Evolutionary conservation across 768 basidiomycete species (phyloP), one percentile per base, ranked within the genome.

Genomic region (Phylloporus arenicola): DNA sequence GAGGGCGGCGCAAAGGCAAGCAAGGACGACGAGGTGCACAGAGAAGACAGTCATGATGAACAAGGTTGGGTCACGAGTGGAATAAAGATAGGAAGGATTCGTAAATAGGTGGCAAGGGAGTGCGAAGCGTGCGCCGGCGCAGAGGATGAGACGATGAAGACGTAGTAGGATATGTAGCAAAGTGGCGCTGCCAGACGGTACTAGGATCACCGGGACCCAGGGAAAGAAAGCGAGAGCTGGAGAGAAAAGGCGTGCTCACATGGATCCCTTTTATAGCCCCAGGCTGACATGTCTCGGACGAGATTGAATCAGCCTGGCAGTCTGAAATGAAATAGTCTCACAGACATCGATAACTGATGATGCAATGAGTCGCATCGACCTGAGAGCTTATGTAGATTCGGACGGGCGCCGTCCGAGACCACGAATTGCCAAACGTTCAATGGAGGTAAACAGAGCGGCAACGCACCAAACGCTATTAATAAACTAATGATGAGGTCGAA

Each of bases 141-240:
- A 48, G 38, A 40, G 24, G 50, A 41, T 53, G 55, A 58, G 64
- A 48, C 38, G 35, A 61, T 56, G 48, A 53, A 42, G 51, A 54
- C 33, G 29, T 30, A 27, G 53, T 53, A 53, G 55, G 56, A 59
- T 52, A 58, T 57, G 50, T 55, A 47, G 51, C 19, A 51, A 56
- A 35, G 19, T 38, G 35, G 55, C 53, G 53, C 40, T 55, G 30
- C 53, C 56, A 54, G 53, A 56, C 45, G 52, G 50, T 51, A 41
- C 19, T 49, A 54, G 56, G 78, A 81, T 75, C 81, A 71, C 81
- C 79, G 61, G 81, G 81, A 81, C 72, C 80, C 61, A 63, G 55
- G 55, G 53, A 71, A 53, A 51, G 56, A 68, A 64, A 65, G 66
- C 59, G 63, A 61, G 68, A 64, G 68, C 68, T 64, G 64, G 56